Evolutionary conservation across 306 rosid species (phyloP), one percentile per base, ranked within the genome.

Genomic region (cucumber (Cucumis sativus)): DNA sequence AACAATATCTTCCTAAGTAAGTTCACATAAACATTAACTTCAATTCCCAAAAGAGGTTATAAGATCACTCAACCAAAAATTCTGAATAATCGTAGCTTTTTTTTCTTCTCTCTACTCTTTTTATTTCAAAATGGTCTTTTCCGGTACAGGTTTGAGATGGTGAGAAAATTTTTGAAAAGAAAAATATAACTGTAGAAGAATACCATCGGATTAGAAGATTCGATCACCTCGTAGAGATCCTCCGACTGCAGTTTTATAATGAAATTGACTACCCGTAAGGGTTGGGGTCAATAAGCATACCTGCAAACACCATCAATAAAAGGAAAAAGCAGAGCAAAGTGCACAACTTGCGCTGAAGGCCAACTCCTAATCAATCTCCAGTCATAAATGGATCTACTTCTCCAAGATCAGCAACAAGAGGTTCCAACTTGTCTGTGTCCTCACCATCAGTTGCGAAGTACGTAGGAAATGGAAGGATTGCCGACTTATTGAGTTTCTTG

Each of bases 351-450:
- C 56, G 2, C 56, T 23, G 20, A 25, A 71, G 33, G 41, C 8
- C 2, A 45, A 20, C 41, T 25, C 59, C 76, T 28, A 2, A 79
- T 80, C 80, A 95, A 74, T 92, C 99, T 56, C 93, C 91, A 58
- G 75, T 81, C 93, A 92, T 88, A 79, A 90, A 95, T 51, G 99
- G 99, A 80, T 92, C 99, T 63, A 87, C 88, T 71, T 92, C 99
- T 58, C 99, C 99, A 10, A 89, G 96, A 72, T 90, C 90, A 71
- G 99, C 99, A 47, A 95, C 86, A 77, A 89, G 59, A 12, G 97
- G 93, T 79, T 88, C 75, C 86, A 95, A 79, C 63, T 65, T 80
- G 64, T 81, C 63, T 11, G 75, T 18, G 74, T 90, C 90, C 85
- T 90, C 97, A 4, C 86, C 92, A 49, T 92, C 96, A 1, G 88